Evolutionary conservation across 768 basidiomycete species (phyloP).

Genomic region (Termitomyces sp.): DNA sequence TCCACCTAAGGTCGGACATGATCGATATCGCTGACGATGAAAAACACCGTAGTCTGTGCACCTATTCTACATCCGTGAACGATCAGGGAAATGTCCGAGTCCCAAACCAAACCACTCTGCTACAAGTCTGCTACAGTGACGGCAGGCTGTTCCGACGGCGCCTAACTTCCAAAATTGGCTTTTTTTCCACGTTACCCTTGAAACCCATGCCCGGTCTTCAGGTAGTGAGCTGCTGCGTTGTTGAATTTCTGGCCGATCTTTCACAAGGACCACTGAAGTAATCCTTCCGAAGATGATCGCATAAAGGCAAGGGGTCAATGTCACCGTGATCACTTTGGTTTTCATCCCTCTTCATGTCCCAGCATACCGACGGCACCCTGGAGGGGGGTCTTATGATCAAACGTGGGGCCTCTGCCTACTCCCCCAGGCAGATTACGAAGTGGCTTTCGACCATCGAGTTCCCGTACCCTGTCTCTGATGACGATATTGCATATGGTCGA

Average conservation of each 20-base stretch:
- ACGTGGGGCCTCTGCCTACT: constrained; percentile 1
- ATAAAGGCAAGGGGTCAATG: background rate
- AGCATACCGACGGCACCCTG: background rate
- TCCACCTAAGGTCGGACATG: constrained; percentile 9
- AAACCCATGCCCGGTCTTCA: too few relatives aligned
- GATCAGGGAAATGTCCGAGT: constrained; percentile 10
- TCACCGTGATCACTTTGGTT: background rate
- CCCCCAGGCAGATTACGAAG: background rate
- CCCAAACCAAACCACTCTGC: constrained; percentile 23
- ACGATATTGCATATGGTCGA: constrained; percentile 8
- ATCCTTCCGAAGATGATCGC: background rate
- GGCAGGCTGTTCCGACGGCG: too few relatives aligned
- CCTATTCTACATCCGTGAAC: constrained; percentile 5
- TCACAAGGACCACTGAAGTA: background rate
- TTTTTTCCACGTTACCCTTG: too few relatives aligned
- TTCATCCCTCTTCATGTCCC: background rate
- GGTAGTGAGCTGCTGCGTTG: too few relatives aligned
- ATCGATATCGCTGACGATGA: constrained; percentile 10
- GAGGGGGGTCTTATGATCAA: background rate
- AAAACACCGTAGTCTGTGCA: constrained; percentile 14
- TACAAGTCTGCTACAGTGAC: too few relatives aligned
- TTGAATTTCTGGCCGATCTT: too few relatives aligned
- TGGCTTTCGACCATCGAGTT: constrained; percentile 10
- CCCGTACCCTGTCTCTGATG: constrained; percentile 4
- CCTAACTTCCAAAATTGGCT: too few relatives aligned